Base-by-base conservation (phyloP, 2,329 filamentous ascomycete genomes). In the Penicillium freii region DNA sequence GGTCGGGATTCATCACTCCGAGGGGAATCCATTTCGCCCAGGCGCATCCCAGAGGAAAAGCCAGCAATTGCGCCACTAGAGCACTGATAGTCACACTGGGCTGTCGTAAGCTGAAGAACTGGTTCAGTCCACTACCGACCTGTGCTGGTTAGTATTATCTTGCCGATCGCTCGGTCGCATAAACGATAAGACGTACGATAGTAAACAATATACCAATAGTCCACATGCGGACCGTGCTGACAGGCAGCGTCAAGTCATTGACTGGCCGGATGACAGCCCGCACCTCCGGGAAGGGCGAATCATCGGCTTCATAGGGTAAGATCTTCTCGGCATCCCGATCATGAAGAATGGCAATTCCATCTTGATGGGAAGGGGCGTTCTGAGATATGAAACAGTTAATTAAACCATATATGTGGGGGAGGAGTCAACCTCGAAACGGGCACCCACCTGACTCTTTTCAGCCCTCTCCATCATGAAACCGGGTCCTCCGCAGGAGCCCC, bases 31-130 rank as follows among this genome's bases (percentile, higher is more conserved):
- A 71, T 57, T 61, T 66, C 10, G 72, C 72, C 73, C 73, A 75
- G 23, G 69, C 69, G 49, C 71, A 72, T 3, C 78, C 78, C 2
- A 80, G 56, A 0, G 78, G 78, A 53, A 77, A 80, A 0, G 78
- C 75, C 5, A 80, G 58, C 38, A 81, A 71, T 54, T 81, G 78
- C 15, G 73, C 72, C 11, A 75, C 73, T 23, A 75, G 61, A 5
- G 72, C 62, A 49, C 68, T 74, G 56, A 75, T 74, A n/a, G 69
- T 74, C 31, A 75, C 71, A 49, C 73, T 75, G 15, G 73, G 73
- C 49, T 74, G 71, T 50, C 73, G 67, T 54, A 75, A 57, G 54
- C 70, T 75, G 61, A 75, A 75, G 56, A 75, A 73, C 51, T 75
- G 73, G 42, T 75, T 75, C 38, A 75, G 59, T 17, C 71, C 72